Conservation (phyloP, 2,329 filamentous ascomycete species). For the Diaporthe ilicicola region DNA sequence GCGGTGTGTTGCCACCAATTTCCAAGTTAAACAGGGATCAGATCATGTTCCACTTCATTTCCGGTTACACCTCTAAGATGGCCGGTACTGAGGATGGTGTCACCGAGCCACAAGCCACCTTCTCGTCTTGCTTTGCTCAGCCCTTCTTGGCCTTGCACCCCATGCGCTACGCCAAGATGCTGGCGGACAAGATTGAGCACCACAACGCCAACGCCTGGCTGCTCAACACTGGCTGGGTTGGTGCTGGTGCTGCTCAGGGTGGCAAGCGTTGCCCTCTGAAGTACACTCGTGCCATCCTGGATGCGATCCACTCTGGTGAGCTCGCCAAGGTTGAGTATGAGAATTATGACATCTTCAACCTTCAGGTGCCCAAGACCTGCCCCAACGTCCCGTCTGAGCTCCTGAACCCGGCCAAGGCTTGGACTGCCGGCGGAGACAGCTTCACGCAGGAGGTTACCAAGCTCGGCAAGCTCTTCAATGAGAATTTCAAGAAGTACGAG, state of each 20-base stretch:
- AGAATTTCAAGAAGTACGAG: constrained; percentile 98
- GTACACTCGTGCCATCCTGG: constrained; percentile 98
- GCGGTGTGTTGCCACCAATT: constrained; percentile 96
- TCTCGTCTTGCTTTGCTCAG: constrained; percentile 99
- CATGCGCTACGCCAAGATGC: constrained; percentile 98
- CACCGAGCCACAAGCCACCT: constrained; percentile 96
- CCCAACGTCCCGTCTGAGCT: constrained; percentile 89
- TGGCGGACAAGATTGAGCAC: constrained; percentile 95
- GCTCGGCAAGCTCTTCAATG: constrained; percentile 86
- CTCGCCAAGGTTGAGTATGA: constrained; percentile 94
- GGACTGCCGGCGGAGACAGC: constrained; percentile 82
- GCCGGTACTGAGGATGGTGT: constrained; percentile 97
- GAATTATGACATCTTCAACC: constrained; percentile 95
- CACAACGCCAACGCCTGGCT: constrained; percentile 98
- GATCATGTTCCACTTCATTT: constrained; percentile 99
- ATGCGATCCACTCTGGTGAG: constrained; percentile 97
- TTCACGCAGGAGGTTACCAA: constrained; percentile 91
- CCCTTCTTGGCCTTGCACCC: constrained; percentile 98
- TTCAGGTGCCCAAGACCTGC: constrained; percentile 92
- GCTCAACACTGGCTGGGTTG: constrained; percentile 98
- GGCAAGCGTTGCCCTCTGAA: constrained; percentile 98
- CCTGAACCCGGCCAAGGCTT: constrained; percentile 92
- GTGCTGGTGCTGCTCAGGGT: constrained; percentile 87
- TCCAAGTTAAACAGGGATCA: constrained; percentile 94
- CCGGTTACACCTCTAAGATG: constrained; percentile 99